These are phyloP conservation scores for Magnusiomyces sp. DNA, from an alignment of 1,139 yeast species.

Conservation along the genomic window DNA sequence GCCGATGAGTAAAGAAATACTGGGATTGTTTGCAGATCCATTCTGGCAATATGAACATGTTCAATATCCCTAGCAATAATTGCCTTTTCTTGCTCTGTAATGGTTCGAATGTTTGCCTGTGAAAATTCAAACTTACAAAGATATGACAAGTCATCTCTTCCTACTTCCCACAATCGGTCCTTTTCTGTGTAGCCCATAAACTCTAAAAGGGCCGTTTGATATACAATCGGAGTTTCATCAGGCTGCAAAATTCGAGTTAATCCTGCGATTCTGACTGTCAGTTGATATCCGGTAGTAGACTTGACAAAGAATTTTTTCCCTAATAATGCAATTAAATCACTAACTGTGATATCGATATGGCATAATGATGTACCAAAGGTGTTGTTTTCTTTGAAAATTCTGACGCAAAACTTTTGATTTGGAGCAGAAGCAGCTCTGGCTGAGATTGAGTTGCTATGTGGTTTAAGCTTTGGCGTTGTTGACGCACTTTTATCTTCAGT, in stretches of 20 bases:
- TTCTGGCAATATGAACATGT: conserved; percentile 64
- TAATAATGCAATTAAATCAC: conserved; percentile 58
- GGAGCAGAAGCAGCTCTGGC: conserved; percentile 1
- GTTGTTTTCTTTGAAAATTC: conserved; percentile 71
- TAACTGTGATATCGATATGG: conserved; percentile 66
- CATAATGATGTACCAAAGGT: conserved; percentile 75
- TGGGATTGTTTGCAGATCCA: conserved; percentile 78
- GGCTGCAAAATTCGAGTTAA: conserved; percentile 65
- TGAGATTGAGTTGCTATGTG: background rate
- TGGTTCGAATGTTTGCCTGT: conserved; percentile 31
- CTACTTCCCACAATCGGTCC: conserved; percentile 70
- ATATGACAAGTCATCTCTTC: conserved; percentile 81
- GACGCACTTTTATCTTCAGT: conserved; percentile 10
- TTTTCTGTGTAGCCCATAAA: conserved; percentile 72
- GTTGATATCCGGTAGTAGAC: conserved; percentile 62
- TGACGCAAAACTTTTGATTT: conserved; percentile 35
- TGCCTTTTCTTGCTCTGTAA: conserved; percentile 60
- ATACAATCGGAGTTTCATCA: conserved; percentile 67
- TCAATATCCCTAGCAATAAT: conserved; percentile 57
- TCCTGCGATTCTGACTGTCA: conserved; percentile 74
- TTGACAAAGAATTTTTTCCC: conserved; percentile 71
- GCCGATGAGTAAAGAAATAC: conserved; percentile 75
- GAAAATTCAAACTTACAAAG: conserved; percentile 76
- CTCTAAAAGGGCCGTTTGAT: conserved; percentile 65
- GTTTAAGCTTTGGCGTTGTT: conserved; percentile 14